Base-by-base conservation (phyloP, 2,329 filamentous ascomycete genomes). In the Talaromyces sp. region DNA sequence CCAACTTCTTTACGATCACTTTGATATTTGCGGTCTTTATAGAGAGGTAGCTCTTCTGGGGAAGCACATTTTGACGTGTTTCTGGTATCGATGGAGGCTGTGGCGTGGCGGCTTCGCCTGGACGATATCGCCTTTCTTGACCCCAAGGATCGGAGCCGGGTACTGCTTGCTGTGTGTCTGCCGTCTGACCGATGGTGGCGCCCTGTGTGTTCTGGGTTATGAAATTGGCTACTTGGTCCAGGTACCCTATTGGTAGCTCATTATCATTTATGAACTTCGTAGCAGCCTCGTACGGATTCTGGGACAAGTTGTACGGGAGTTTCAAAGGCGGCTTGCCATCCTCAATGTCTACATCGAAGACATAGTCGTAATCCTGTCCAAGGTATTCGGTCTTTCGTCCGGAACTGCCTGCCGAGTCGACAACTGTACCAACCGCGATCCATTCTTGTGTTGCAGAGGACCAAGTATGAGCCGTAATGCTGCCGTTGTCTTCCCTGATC, bases 341-440 rank as follows among this genome's bases (percentile, higher is more conserved):
- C 75, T 97, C 92, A 68, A 97, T 96, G 71, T 97, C 93, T 31
- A 97, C 93, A 73, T 97, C 93, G 70, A 98, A 98, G 9, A 99
- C 93, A 72, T 90, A 97, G 74, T 99, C 95, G 75, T 96, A 99
- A 67, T 94, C 91, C 74, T 96, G 87, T 37, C 94, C 94, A 1
- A 91, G 83, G 74, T 94, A 90, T 65, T 89, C 84, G 8, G 87
- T 87, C 79, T 93, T 93, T 66, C 87, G 87, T 11, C 92, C 91
- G 69, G 88, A 92, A 74, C 92, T 96, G 43, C 90, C 92, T 5
- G 90, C 91, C 3, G 92, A 87, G 71, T 96, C 92, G 11, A 98
- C 95, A 0, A 99, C 93, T 0, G 93, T 96, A n/a, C 95, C 95
- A 9, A 98, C 90, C 68, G 90, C 90, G 65, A 92, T 83, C 93